Conservation (phyloP, 495 filamentous ascomycete species). For the Letharia columbiana region DNA sequence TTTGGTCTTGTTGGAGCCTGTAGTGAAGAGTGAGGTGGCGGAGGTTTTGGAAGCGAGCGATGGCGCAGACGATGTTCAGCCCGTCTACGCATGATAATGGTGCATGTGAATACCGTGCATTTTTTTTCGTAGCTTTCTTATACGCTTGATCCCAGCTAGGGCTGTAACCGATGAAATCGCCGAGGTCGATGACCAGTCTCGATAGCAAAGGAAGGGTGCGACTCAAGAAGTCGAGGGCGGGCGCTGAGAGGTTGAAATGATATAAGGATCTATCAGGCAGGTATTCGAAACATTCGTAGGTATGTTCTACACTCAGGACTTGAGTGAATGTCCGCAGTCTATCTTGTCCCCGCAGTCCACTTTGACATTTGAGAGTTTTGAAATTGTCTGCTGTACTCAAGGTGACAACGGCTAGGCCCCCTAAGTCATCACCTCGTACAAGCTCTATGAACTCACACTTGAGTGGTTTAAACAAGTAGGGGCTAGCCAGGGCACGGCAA, state of each 20-base stretch:
- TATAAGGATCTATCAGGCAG: not conserved
- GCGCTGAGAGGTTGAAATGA: not conserved
- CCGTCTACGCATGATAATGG: not conserved
- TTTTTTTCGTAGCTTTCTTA: not conserved
- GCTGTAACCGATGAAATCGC: constrained; percentile 1
- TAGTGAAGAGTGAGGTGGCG: not conserved
- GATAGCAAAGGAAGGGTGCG: constrained; percentile 3
- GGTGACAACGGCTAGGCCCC: not conserved
- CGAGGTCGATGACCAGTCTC: not conserved
- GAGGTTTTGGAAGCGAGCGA: constrained; percentile 7
- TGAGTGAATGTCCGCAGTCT: not conserved
- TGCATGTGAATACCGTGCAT: not conserved
- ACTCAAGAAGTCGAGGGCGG: not conserved
- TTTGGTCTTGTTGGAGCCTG: not conserved
- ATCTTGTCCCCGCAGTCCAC: not conserved
- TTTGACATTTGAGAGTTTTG: not conserved
- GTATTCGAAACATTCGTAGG: not conserved
- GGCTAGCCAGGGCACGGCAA: constrained; percentile 12
- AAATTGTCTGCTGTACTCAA: not conserved
- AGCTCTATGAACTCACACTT: not conserved
- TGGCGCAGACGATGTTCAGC: not conserved
- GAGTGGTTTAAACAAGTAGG: constrained; percentile 8
- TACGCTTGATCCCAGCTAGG: not conserved
- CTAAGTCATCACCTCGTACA: not conserved
- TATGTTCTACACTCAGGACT: not conserved